Evolutionary conservation across 495 filamentous ascomycete species (phyloP), one percentile per base, ranked within the genome.

Genomic region (Daldinia bambusicola): DNA sequence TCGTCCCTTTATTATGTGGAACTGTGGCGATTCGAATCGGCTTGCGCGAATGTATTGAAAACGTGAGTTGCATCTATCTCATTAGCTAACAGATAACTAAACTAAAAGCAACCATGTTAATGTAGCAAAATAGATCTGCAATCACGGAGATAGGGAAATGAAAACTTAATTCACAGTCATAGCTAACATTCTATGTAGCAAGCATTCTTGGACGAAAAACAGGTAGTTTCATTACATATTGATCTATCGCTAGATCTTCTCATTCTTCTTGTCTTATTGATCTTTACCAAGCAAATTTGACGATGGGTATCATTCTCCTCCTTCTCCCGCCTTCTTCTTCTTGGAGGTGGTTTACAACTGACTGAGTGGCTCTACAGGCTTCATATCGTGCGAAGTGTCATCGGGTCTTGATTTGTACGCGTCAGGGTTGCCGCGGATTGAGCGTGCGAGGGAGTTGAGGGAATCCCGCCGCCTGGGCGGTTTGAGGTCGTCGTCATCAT

Each of bases 321-420:
- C 56, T 22, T 38, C 53, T 16, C 32, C 5, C 37, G 22, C 55
- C 30, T 20, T 34, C 26, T 8, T 59, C 26, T 31, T 26, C 6
- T 6, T 26, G 26, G 26, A 3, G 26, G n/a, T n/a, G 26, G 26
- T 26, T 68, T 48, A 77, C 57, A 77, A 26, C 41, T 64, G 73
- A 56, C 74, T 74, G 51, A 38, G 13, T 13, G 75, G 70, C 67
- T 77, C 61, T 41, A 77, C 70, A 45, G 75, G 73, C 62, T 75
- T 77, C 75, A 75, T 75, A 51, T 71, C 70, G 40, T 65, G 61
- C 9, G 70, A 67, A 16, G 64, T 66, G 2, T 72, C 67, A n/a
- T 77, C 75, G 0, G 69, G 56, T 16, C 67, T 50, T 14, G 62
- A 66, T 16, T 51, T 50, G 9, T 74, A 77, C 32, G 75, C 75